Conservation (phyloP, 2,329 filamentous ascomycete species). For the Phoma sp. region DNA sequence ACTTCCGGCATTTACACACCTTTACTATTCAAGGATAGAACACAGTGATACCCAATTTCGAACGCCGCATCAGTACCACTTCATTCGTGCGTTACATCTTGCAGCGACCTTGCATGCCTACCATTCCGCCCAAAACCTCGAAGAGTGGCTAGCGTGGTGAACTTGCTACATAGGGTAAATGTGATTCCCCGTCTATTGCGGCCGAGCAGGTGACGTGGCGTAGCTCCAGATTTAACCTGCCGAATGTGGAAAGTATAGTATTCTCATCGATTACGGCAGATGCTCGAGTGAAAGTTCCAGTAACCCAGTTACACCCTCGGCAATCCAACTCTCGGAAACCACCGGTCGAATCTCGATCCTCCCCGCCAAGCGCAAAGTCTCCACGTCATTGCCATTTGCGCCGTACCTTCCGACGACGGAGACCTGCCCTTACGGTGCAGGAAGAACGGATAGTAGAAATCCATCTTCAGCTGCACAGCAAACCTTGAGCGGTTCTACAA, state of each 20-base stretch:
- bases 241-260: neutral
- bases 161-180: neutral
- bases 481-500: too few relatives aligned
- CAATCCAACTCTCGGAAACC: slow-evolving; percentile 2
- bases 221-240: neutral
- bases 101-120: neutral
- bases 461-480: too few relatives aligned
- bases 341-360: slow-evolving; percentile 1
- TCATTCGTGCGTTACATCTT: neutral
- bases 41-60: slow-evolving; percentile 10
- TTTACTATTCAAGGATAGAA: neutral
- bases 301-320: neutral
- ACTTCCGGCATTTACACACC: neutral
- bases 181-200: neutral
- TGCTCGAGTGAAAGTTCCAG: neutral
- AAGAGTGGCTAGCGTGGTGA: neutral
- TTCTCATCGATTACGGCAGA: neutral
- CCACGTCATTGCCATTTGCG: slow-evolving; percentile 4
- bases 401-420: slow-evolving; percentile 4
- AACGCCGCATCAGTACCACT: neutral
- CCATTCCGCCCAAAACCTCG: too few relatives aligned
- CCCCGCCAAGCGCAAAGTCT: slow-evolving; percentile 5
- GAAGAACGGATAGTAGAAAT: too few relatives aligned
- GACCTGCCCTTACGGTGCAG: neutral
- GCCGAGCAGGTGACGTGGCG: neutral